Evolutionary conservation across 1,284 basidiomycete species (phyloP), one percentile per base, ranked within the genome.

Genomic region (Rhodotorula sp.): DNA sequence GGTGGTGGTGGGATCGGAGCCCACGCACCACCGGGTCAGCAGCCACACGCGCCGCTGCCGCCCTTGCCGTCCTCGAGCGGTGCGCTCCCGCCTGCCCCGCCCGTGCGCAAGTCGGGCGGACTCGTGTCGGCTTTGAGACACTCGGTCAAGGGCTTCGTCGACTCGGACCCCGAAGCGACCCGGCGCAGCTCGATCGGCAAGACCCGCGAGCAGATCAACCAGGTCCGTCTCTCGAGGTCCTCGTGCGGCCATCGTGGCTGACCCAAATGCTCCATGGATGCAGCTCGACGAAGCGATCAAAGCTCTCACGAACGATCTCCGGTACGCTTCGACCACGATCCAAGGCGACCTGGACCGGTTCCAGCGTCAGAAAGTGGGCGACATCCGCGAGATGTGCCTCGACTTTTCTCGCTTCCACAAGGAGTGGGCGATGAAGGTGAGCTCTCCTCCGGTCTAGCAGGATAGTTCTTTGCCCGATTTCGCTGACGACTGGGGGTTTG

Each of bases 311-410:
- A 91, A 93, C 79, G 94, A 99, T 81, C 84, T 99, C 62, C 95
- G 95, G 79, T 98, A 97, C 81, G 92, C 93, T 0, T 95, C 91
- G 77, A 90, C 89, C 54, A 97, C 95, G 23, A 95, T 99, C 67
- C 97, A 99, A 81, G 92, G 93, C 10, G 97, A 99, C 82, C 84
- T 99, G 74, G 97, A 99, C 82, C 87, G 97, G 55, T 99, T 99
- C 83, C 97, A 99, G 81, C 86, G 97, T 28, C 94, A 98, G 83
- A 99, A 99, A 81, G 95, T 99, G 7, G 92, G 92, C 5, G 97
- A 99, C 83, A 79, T 99, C 73, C 85, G 92, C 54, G 90, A 95
- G 79, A 93, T 99, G 90, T 85, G 91, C 64, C 90, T 98, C 73
- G 87, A 88, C 78, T 90, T 97, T 85, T 92, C 93, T 1, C 86